Conservation (phyloP, 139 green algal genomes). For the Chlamydomonas asymmetrica region DNA sequence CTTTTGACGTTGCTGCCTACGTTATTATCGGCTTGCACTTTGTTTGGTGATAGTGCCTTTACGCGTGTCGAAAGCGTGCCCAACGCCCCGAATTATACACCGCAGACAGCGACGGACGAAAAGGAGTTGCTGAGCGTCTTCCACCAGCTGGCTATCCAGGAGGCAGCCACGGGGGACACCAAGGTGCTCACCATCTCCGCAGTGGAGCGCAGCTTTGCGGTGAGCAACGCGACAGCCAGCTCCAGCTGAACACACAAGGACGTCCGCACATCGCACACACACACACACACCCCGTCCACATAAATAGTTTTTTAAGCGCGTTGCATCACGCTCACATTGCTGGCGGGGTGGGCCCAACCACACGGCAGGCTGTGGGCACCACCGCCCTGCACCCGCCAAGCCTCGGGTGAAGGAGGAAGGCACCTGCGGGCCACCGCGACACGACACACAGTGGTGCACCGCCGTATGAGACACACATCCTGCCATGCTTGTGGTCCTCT, state of each 20-base stretch:
- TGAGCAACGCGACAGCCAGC: neutral
- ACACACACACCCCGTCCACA: too few species aligned
- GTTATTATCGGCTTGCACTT: too few species aligned
- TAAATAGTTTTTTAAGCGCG: neutral
- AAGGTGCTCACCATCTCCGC: conserved; percentile 11
- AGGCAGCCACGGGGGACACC: neutral
- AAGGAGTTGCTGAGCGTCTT: conserved; percentile 26
- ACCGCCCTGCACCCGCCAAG: neutral
- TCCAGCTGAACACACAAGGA: neutral
- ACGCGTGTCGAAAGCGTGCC: too few species aligned
- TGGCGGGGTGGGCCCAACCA: neutral
- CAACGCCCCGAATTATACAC: too few species aligned
- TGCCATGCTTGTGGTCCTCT: neutral
- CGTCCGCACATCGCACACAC: too few species aligned
- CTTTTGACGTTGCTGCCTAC: too few species aligned
- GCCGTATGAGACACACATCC: neutral
- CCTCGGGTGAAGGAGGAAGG: neutral
- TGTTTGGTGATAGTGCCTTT: too few species aligned
- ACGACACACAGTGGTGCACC: neutral
- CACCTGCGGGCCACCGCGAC: neutral
- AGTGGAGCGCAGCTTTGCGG: conserved; percentile 26
- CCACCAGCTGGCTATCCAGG: conserved; percentile 23
- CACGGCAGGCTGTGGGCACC: neutral
- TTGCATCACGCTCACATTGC: neutral
- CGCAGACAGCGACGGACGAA: conserved; percentile 24